Percentiles rank a stretch among this genome's conserved stretches.
Conservation (phyloP, 768 basidiomycete genomes). For the Boletus huronensis region DNA sequence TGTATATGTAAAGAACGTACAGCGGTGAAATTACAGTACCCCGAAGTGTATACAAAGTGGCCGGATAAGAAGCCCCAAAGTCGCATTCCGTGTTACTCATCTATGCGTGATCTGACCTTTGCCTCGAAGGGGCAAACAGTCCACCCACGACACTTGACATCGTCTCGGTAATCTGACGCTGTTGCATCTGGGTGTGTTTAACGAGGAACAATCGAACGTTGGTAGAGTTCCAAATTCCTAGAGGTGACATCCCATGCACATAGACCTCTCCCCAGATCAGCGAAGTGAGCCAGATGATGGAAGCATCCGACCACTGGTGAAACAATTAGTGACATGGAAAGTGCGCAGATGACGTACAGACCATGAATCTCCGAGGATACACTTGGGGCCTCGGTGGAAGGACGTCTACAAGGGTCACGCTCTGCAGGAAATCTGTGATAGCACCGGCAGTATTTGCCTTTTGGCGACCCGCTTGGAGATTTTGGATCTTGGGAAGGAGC, state of each 20-base stretch:
- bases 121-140: slow-evolving; percentile 48
- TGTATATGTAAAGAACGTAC: not conserved
- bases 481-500: slow-evolving; percentile 79
- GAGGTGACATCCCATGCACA: slow-evolving; percentile 80
- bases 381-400: slow-evolving; percentile 69
- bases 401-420: slow-evolving; percentile 63
- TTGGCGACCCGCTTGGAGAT: slow-evolving; percentile 65
- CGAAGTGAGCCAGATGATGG: slow-evolving; percentile 88
- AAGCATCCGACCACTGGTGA: slow-evolving; percentile 85
- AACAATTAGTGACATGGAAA: not conserved
- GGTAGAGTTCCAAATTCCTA: slow-evolving; percentile 89
- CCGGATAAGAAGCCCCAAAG: not conserved
- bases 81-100: not conserved
- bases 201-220: slow-evolving; percentile 88
- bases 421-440: slow-evolving; percentile 73
- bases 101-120: slow-evolving; percentile 28
- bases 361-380: slow-evolving; percentile 71
- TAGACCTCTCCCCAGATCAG: slow-evolving; percentile 96
- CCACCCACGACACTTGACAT: slow-evolving; percentile 82
- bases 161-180: slow-evolving; percentile 71
- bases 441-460: slow-evolving; percentile 61
- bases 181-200: slow-evolving; percentile 72
- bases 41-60: not conserved
- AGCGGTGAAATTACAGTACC: not conserved
- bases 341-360: slow-evolving; percentile 34